Percentiles rank a stretch among this genome's conserved stretches.
Evolutionary conservation across 2,329 filamentous ascomycete genomes (phyloP).

Genomic region (Arthrobotrys pseudoclavata): DNA sequence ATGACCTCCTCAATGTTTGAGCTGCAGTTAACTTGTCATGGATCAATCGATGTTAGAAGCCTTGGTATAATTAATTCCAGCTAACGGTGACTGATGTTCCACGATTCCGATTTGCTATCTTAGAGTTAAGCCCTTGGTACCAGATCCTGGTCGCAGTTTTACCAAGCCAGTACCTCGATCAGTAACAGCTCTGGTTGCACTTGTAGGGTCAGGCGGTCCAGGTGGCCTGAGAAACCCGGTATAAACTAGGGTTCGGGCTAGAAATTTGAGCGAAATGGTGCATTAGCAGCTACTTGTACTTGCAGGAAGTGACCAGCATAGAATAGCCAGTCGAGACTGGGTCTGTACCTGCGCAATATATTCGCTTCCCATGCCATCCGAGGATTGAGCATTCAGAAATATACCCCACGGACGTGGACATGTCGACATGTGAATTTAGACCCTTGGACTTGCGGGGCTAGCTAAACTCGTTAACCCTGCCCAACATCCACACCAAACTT

Average conservation of each 20-base stretch:
- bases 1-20: conserved; percentile 1
- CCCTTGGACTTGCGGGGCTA: conserved; percentile 31
- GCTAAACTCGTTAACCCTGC: neutral
- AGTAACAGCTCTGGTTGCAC: neutral
- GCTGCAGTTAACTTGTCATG: neutral
- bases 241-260: conserved; percentile 6
- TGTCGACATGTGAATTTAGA: conserved; percentile 23
- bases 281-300: conserved; percentile 1
- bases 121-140: neutral
- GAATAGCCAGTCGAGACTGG: conserved; percentile 12
- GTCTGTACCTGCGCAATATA: conserved; percentile 13
- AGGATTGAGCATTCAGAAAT: neutral
- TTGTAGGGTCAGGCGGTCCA: conserved; percentile 21
- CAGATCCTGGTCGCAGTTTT: neutral
- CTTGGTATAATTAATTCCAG: conserved; percentile 10
- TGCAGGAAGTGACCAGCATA: neutral
- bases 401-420: neutral
- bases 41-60: neutral
- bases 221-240: conserved; percentile 29
- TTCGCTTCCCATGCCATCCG: conserved; percentile 10
- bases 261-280: neutral
- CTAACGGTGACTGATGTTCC: neutral
- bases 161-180: neutral
- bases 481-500: conserved; percentile 2
- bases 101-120: conserved; percentile 4